A percentile compares a stretch with the other conserved stretches of the same genome.
Evolutionary conservation across 352 stramenopile genomes (phyloP).

Genomic region (Phytophthora ohioensis): DNA sequence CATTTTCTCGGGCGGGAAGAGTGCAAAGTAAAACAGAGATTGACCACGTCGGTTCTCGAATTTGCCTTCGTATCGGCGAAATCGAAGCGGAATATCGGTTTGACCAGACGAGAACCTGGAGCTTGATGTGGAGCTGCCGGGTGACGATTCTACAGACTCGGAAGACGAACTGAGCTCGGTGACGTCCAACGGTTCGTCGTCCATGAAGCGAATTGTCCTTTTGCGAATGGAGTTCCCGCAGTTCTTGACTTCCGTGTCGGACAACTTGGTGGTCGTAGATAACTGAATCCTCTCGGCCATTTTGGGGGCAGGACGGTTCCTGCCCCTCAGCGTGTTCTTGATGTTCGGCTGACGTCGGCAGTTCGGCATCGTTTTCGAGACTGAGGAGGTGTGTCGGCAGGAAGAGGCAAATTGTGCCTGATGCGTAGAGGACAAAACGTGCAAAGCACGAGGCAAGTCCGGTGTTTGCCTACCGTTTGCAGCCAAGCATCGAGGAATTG

Average conservation of each 20-base stretch:
- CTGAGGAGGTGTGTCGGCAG: conserved; percentile 5
- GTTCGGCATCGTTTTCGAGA: conserved; percentile 37
- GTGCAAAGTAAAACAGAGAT: conserved; percentile 51
- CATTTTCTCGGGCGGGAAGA: conserved; percentile 43
- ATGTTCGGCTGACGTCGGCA: conserved; percentile 28
- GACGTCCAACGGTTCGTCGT: conserved; percentile 21
- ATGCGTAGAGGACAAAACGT: conserved; percentile 11
- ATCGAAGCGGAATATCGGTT: conserved; percentile 30
- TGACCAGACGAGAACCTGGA: conserved; percentile 6
- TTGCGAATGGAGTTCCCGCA: conserved; percentile 16
- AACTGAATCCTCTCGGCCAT: conserved; percentile 26
- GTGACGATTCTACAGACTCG: conserved; percentile 6
- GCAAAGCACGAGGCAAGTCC: neutral
- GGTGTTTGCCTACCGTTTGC: neutral
- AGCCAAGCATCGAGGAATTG: neutral
- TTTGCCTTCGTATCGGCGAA: conserved; percentile 48
- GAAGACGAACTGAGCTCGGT: conserved; percentile 23
- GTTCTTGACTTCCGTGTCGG: neutral
- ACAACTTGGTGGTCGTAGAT: conserved; percentile 5
- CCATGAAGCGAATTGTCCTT: conserved; percentile 34
- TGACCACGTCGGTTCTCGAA: conserved; percentile 49
- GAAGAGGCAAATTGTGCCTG: conserved; percentile 5
- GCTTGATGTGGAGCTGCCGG: conserved; percentile 14
- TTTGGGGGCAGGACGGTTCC: conserved; percentile 12
- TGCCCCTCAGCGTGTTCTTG: conserved; percentile 19